Percentiles rank a stretch among this genome's conserved stretches.
Conservation (phyloP, 306 rosid genomes). For the Gastrolobium villosum region DNA sequence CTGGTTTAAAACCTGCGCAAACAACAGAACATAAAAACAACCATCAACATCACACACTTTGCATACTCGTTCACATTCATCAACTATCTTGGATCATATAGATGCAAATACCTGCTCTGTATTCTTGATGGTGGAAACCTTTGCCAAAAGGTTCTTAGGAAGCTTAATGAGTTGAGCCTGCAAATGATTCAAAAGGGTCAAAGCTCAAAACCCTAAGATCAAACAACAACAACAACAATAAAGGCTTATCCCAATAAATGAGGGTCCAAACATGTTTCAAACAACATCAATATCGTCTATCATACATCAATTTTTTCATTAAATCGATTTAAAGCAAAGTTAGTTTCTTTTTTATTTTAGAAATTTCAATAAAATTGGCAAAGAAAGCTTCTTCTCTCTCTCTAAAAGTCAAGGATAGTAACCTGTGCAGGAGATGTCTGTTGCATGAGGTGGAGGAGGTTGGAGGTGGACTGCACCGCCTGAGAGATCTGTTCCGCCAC, state of each 20-base stretch:
- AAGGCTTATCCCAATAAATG: background rate
- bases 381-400: background rate
- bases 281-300: background rate
- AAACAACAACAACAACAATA: conserved; percentile 34
- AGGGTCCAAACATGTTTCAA: background rate
- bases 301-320: background rate
- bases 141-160: conserved; percentile 83
- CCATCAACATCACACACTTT: background rate
- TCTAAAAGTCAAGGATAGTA: background rate
- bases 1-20: conserved; percentile 84
- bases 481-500: conserved; percentile 89
- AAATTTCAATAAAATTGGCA: background rate
- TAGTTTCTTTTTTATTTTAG: background rate
- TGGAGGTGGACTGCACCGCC: conserved; percentile 85
- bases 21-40: conserved; percentile 39
- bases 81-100: conserved; percentile 5
- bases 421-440: conserved; percentile 85
- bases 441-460: conserved; percentile 88
- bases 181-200: conserved; percentile 15
- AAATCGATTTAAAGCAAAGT: conserved; percentile 1
- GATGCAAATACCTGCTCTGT: conserved; percentile 75
- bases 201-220: conserved; percentile 9
- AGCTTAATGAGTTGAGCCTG: conserved; percentile 83
- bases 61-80: conserved; percentile 28
- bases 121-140: conserved; percentile 69